phyloP scores from a whole-genome alignment of 176 grass and related monocot species.

The Oryza australiensis region DNA sequence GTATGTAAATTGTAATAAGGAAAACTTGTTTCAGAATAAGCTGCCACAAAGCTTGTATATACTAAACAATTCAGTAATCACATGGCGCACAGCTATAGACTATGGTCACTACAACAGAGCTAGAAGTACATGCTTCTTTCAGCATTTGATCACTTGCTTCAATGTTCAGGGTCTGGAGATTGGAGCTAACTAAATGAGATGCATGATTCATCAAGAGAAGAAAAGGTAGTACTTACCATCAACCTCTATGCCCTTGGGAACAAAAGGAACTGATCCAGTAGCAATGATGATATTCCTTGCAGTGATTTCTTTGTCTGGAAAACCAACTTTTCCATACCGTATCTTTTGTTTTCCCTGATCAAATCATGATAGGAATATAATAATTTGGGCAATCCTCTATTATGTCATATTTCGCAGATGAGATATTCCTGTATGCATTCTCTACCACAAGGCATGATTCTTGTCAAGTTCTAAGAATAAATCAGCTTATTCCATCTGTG shows the following conservation, averaged over 20 bases:
- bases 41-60: background rate
- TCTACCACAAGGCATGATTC: background rate
- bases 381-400: background rate
- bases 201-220: conserved; percentile 26
- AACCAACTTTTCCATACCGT: conserved; percentile 62
- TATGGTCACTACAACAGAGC: background rate
- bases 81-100: background rate
- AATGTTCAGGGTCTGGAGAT: background rate
- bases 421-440: background rate
- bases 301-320: conserved; percentile 74
- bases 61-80: conserved; percentile 12
- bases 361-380: conserved; percentile 24
- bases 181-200: conserved; percentile 21
- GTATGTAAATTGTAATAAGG: background rate
- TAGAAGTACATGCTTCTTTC: conserved; percentile 7
- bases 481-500: conserved; percentile 9
- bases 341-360: conserved; percentile 82
- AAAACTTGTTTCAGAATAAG: conserved; percentile 7
- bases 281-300: conserved; percentile 90
- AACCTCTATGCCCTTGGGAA: conserved; percentile 96
- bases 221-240: conserved; percentile 60
- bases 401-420: background rate
- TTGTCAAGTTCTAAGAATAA: background rate
- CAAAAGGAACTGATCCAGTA: conserved; percentile 91
- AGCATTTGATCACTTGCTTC: background rate